Evolutionary conservation across 2,329 filamentous ascomycete species (phyloP), one percentile per base, ranked within the genome.

Genomic region (Beauveria medogensis): DNA sequence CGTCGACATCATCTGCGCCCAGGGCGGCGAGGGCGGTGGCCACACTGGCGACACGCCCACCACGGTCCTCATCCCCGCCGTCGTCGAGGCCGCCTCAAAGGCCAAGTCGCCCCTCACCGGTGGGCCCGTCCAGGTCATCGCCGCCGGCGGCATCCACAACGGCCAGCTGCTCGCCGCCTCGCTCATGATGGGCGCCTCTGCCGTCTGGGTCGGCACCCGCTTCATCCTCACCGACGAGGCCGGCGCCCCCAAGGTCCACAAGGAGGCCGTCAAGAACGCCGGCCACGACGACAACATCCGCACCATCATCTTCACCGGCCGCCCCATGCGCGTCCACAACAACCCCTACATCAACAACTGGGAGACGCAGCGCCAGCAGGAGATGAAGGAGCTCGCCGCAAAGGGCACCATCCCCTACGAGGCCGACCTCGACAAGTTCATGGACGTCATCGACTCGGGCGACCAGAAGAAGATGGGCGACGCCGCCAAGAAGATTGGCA

Each of bases 261-360:
- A 97, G 80, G 93, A 99, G 72, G 91, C 93, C 64, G 94, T 99
- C 68, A 85, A 86, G 71, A 97, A 93, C 48, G 85, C 94, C 57
- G 85, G 90, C 68, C 96, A 94, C 74, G 92, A 97, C 77, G 94
- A 99, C 78, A 99, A 96, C 71, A 80, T 97, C 73, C 90, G 91
- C 73, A 99, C 94, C 55, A 91, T 97, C 75, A 99, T 99, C 79
- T 99, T 97, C 84, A 99, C 94, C 61, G 94, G 94, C 60, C 90
- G 94, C 62, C 94, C 94, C 41, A 82, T 99, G 72, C 91, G 94
- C 67, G 94, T 99, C 63, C 88, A 92, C 73, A 94, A 85, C 73
- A 99, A 97, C 80, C 76, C 88, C 7, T 99, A 99, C 77, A 97
- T 99, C 71, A 75, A 85, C 72, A 90, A 96, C 82, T 99, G 94